A percentile compares a stretch with the other conserved stretches of the same genome.
Conservation (phyloP, 2,329 filamentous ascomycete species). For the Diaporthe sp. region DNA sequence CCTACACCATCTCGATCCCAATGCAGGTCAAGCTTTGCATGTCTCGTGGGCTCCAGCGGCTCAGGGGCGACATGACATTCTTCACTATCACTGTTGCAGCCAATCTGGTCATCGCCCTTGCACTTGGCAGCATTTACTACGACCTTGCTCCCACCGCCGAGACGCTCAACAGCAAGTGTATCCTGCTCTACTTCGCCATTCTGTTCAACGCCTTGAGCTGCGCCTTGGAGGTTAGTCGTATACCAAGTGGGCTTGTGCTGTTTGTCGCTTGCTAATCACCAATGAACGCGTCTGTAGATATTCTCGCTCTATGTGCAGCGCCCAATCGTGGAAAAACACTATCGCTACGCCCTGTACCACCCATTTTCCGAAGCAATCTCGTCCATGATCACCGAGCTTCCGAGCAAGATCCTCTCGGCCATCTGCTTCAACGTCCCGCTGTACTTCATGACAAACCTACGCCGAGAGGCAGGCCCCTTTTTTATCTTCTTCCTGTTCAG, state of each 20-base stretch:
- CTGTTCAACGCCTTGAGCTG: conserved; percentile 87
- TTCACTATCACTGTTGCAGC: conserved; percentile 75
- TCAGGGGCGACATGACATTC: conserved; percentile 80
- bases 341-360: conserved; percentile 89
- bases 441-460: conserved; percentile 89
- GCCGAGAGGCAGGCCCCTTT: conserved; percentile 78
- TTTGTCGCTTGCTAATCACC: not conserved
- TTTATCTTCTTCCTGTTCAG: conserved; percentile 87
- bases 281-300: conserved; percentile 61
- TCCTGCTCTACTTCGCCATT: conserved; percentile 87
- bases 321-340: conserved; percentile 91
- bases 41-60: conserved; percentile 81
- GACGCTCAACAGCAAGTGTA: conserved; percentile 83
- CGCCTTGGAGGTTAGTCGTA: conserved; percentile 70
- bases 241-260: conserved; percentile 31
- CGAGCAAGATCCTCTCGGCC: conserved; percentile 81
- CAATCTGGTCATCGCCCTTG: conserved; percentile 80
- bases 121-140: conserved; percentile 85
- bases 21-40: conserved; percentile 85
- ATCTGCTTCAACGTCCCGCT: conserved; percentile 82
- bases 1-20: conserved; percentile 81
- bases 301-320: conserved; percentile 88
- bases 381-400: conserved; percentile 87
- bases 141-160: conserved; percentile 71
- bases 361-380: conserved; percentile 87